phyloP scores from a whole-genome alignment of 2,329 filamentous ascomycete species.

The Alternaria sp. region DNA sequence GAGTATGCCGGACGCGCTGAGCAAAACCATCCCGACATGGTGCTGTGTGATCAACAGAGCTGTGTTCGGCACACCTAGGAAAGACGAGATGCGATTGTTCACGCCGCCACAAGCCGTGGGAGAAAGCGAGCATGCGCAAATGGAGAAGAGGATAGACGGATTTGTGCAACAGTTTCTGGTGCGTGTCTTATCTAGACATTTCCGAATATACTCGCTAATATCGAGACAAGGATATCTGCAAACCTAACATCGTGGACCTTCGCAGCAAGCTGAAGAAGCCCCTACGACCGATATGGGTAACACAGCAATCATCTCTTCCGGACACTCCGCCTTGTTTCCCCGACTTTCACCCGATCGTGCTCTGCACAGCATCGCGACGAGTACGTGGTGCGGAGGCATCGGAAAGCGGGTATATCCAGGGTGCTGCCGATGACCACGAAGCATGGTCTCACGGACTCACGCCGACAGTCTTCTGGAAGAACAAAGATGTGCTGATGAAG shows the following conservation, averaged over 20 bases:
- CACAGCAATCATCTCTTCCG: conserved; percentile 66
- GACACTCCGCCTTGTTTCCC: conserved; percentile 56
- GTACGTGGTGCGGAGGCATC: conserved; percentile 72
- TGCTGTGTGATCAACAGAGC: conserved; percentile 82
- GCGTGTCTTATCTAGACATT: conserved; percentile 13
- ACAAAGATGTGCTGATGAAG: conserved; percentile 66
- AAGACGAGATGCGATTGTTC: conserved; percentile 56
- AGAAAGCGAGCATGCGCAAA: conserved; percentile 79
- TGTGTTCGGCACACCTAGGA: conserved; percentile 70
- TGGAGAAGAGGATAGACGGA: conserved; percentile 65
- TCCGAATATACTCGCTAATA: background rate
- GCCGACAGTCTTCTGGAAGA: conserved; percentile 77
- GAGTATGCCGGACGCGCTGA: conserved; percentile 92
- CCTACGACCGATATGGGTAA: conserved; percentile 80
- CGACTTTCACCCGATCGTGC: conserved; percentile 74
- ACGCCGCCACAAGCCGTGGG: conserved; percentile 77
- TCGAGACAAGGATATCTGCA: conserved; percentile 58
- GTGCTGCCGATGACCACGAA: conserved; percentile 93
- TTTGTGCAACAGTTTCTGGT: conserved; percentile 61
- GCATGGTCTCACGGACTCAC: conserved; percentile 87
- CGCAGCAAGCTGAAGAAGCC: conserved; percentile 70
- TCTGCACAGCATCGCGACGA: conserved; percentile 82
- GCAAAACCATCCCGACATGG: conserved; percentile 95
- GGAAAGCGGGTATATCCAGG: conserved; percentile 85
- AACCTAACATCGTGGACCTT: conserved; percentile 64